Percentiles rank a stretch among this genome's conserved stretches.
Evolutionary conservation across 345 rosid genomes (phyloP).

Genomic region (Mangifera indica): DNA sequence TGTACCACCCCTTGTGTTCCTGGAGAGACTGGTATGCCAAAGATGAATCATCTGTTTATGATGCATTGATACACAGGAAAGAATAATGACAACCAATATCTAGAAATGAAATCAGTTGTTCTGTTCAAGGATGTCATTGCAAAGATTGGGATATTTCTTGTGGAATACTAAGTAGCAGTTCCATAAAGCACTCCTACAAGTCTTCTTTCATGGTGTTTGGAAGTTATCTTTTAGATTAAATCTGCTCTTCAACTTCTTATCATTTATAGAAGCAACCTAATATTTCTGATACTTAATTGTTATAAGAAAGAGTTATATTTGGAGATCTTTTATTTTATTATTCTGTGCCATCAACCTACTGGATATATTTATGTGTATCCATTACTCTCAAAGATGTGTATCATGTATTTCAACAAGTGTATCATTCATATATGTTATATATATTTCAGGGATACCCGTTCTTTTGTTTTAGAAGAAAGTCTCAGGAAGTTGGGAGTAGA

Average conservation of each 20-base stretch:
- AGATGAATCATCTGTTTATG: too few relatives aligned
- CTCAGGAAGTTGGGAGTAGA: slow-evolving; percentile 89
- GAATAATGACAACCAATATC: too few relatives aligned
- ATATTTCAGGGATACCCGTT: slow-evolving; percentile 71
- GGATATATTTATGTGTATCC: background rate
- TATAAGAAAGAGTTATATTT: background rate
- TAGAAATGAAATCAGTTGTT: too few relatives aligned
- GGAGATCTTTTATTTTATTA: background rate
- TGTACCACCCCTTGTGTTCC: too few relatives aligned
- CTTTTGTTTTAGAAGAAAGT: slow-evolving; percentile 80
- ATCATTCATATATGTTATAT: slow-evolving; percentile 11
- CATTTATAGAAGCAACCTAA: background rate
- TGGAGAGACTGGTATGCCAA: too few relatives aligned
- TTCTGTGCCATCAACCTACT: background rate
- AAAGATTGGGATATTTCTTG: too few relatives aligned
- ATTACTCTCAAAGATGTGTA: background rate
- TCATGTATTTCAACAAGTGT: slow-evolving; percentile 2
- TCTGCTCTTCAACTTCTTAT: background rate
- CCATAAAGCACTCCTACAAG: background rate
- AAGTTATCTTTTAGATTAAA: slow-evolving; percentile 13
- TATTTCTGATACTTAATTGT: background rate
- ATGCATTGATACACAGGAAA: too few relatives aligned
- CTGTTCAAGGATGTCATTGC: too few relatives aligned
- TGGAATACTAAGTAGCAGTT: background rate
- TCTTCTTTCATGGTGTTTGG: background rate